These are phyloP conservation scores for Pyricularia sp. DNA, from an alignment of 2,329 filamentous ascomycete genomes.

Conservation along the genomic window DNA sequence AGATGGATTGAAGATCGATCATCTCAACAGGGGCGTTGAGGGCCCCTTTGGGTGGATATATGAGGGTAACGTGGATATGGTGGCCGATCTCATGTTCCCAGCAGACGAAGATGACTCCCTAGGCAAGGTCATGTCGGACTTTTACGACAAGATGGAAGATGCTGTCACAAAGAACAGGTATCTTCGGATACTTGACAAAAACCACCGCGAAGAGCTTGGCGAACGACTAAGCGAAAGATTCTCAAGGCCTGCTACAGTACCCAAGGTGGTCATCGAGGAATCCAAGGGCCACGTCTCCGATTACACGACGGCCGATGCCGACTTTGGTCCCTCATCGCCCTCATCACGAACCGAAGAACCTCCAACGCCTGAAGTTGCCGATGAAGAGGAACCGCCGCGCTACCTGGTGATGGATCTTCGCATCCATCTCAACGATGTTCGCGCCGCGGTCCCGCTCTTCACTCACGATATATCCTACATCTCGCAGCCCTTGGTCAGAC, in stretches of 20 bases:
- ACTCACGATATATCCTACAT: constrained; percentile 88
- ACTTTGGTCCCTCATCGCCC: background rate
- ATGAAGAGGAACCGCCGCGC: constrained; percentile 51
- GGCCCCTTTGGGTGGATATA: constrained; percentile 98
- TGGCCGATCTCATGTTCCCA: constrained; percentile 92
- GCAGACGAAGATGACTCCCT: constrained; percentile 81
- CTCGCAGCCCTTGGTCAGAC: constrained; percentile 88
- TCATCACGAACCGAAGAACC: background rate
- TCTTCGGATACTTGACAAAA: constrained; percentile 45
- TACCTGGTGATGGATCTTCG: constrained; percentile 90
- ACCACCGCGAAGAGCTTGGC: constrained; percentile 8
- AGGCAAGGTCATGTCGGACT: constrained; percentile 90
- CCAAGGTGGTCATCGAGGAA: background rate
- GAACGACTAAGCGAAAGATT: background rate
- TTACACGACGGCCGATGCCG: background rate
- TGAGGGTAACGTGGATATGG: constrained; percentile 92
- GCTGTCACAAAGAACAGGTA: constrained; percentile 75
- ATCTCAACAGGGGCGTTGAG: constrained; percentile 85
- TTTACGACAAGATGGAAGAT: constrained; percentile 92
- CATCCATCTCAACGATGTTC: constrained; percentile 92
- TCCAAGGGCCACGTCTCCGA: background rate
- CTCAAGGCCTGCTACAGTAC: background rate
- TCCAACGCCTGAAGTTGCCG: constrained; percentile 10
- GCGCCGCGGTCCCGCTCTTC: constrained; percentile 87
- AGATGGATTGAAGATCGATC: constrained; percentile 89